Conservation (phyloP, 768 basidiomycete genomes). For the Boletus subcaerulescens region DNA sequence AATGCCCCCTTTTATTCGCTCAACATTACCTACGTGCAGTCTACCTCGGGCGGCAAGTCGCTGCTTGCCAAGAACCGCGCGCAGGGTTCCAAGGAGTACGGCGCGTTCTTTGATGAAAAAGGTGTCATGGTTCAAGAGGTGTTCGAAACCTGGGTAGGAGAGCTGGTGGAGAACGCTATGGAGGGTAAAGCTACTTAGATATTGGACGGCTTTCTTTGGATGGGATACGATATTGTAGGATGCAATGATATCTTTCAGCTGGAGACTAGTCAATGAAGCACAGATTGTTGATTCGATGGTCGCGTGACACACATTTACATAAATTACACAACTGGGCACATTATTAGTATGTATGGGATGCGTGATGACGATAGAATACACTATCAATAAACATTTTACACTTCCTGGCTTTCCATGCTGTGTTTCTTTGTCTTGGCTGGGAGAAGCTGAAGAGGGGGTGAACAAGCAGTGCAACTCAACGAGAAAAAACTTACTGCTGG, state of each 20-base stretch:
- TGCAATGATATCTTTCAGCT: slow-evolving; percentile 22
- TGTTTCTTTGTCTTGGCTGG: slow-evolving; percentile 32
- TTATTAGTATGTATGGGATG: background rate
- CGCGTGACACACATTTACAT: no score
- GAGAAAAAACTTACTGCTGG: slow-evolving; percentile 40
- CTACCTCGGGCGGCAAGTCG: slow-evolving; percentile 83
- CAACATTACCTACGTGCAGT: slow-evolving; percentile 67
- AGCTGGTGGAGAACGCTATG: slow-evolving; percentile 69
- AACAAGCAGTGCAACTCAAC: background rate
- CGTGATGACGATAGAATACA: background rate
- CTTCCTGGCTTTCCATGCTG: slow-evolving; percentile 32
- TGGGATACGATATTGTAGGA: slow-evolving; percentile 29
- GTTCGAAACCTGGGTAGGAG: slow-evolving; percentile 79
- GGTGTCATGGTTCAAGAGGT: slow-evolving; percentile 74
- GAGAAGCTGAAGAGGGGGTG: slow-evolving; percentile 21
- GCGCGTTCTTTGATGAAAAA: slow-evolving; percentile 75
- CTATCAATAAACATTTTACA: slow-evolving; percentile 14
- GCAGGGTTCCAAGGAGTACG: slow-evolving; percentile 54
- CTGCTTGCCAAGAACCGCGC: slow-evolving; percentile 70
- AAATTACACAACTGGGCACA: background rate
- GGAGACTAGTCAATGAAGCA: no score
- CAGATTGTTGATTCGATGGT: background rate
- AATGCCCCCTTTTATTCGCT: slow-evolving; percentile 67
- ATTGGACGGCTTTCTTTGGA: slow-evolving; percentile 2
- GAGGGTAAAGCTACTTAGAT: slow-evolving; percentile 55